Conservation (phyloP, 192 early-diverging fungal species). For the Globomyces pollinis-pini region DNA sequence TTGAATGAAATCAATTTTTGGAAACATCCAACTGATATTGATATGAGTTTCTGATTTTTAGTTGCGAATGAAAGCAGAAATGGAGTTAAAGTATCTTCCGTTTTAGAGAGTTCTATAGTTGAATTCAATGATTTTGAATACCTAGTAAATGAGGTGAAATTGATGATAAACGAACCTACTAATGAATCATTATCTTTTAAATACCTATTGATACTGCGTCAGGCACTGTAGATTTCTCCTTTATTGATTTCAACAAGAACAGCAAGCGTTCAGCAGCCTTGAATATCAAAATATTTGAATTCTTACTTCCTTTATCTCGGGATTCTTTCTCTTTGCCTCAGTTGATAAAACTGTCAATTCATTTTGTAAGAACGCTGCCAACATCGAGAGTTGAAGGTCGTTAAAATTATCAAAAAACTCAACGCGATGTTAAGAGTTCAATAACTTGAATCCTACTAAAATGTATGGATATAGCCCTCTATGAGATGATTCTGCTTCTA, state of each 20-base stretch:
- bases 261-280: conserved; percentile 62
- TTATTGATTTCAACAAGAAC: conserved; percentile 47
- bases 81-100: conserved; percentile 71
- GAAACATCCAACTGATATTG: conserved; percentile 64
- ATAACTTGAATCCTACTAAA: too few species aligned
- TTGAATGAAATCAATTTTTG: conserved; percentile 68
- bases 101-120: conserved; percentile 58
- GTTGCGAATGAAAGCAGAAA: conserved; percentile 83
- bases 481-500: too few species aligned
- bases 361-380: conserved; percentile 48
- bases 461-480: too few species aligned
- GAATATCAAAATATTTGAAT: conserved; percentile 3
- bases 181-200: not conserved
- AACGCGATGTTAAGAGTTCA: not conserved
- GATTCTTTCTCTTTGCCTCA: conserved; percentile 82
- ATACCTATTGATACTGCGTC: conserved; percentile 11
- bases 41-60: conserved; percentile 63
- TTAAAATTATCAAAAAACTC: not conserved
- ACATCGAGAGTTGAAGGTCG: too few species aligned
- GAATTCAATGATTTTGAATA: not conserved
- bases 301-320: conserved; percentile 96
- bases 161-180: too few species aligned
- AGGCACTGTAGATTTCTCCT: conserved; percentile 33
- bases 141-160: too few species aligned
- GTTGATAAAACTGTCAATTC: conserved; percentile 79